Evolutionary conservation across 495 filamentous ascomycete species (phyloP), one percentile per base, ranked within the genome.

Genomic region (Annulohypoxylon bovei): DNA sequence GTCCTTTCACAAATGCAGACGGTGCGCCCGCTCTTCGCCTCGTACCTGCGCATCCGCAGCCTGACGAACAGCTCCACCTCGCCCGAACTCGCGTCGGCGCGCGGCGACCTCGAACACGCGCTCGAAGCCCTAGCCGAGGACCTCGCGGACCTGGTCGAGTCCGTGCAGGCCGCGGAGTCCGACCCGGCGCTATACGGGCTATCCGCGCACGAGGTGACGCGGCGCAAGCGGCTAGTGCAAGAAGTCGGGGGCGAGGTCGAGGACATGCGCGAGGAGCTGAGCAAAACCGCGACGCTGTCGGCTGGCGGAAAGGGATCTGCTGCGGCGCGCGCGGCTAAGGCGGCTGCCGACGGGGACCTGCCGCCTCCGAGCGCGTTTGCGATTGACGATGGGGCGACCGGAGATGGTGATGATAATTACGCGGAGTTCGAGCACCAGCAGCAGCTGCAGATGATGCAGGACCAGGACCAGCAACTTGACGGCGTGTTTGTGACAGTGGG

Each of bases 41-140:
- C 94, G 40, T 98, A 97, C 85, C 89, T 97, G 40, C 95, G 95
- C 77, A 98, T 99, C 82, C 93, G 93, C 74, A 93, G 94, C 16
- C 88, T 96, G 14, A 85, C 90, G 63, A 77, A 71, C 20, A 70
- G 75, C 25, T 69, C 82, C 30, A 74, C 81, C 1, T 93, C 92
- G 59, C 96, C 94, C 28, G 96, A 99, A 78, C 90, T 98, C 37
- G 81, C 88, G 52, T 91, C 96, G 77, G 89, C 96, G 28, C 91
- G 92, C 61, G 73, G 85, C 7, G 96, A 98, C 71, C 94, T 99
- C 74, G 88, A 93, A 75, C 77, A 84, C 11, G 90, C 91, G 3
- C 86, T 98, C 39, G 82, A 87, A 20, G 88, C 94, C 25, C 90
- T 98, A 7, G 88, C 83, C 76, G 89, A 93, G 49, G 95, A 99